Conservation (phyloP, 1,284 basidiomycete genomes). For the Tylopilus sp. region DNA sequence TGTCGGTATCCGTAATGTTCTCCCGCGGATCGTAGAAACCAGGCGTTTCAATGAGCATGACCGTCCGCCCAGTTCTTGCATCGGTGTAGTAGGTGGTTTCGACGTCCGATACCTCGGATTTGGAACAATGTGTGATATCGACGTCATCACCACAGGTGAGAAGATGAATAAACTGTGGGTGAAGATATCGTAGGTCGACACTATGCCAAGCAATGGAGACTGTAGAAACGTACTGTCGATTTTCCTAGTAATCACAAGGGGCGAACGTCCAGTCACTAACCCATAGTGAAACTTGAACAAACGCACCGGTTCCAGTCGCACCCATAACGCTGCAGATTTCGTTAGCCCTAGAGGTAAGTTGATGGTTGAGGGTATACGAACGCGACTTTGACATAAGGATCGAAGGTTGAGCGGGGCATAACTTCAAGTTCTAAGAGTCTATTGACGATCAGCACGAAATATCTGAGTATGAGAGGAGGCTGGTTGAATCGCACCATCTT, state of each 20-base stretch:
- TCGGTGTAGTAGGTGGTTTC: slow-evolving; percentile 7
- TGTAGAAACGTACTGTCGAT: slow-evolving; percentile 8
- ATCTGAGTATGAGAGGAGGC: neutral
- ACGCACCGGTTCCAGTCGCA: slow-evolving; percentile 14
- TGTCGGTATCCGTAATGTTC: slow-evolving; percentile 35
- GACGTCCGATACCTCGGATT: slow-evolving; percentile 10
- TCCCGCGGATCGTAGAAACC: slow-evolving; percentile 41
- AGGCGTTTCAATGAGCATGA: slow-evolving; percentile 42
- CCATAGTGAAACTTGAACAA: too few species aligned
- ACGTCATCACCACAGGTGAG: slow-evolving; percentile 12
- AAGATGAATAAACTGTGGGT: slow-evolving; percentile 12
- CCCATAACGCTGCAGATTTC: slow-evolving; percentile 13
- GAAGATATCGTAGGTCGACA: neutral
- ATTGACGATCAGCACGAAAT: neutral
- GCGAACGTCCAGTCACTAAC: neutral
- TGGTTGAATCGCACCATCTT: neutral
- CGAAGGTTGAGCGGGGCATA: neutral
- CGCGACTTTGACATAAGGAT: neutral
- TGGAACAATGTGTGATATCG: slow-evolving; percentile 3
- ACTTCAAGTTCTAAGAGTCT: neutral
- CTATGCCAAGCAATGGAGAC: neutral
- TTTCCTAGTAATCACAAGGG: slow-evolving; percentile 7
- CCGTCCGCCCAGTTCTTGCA: slow-evolving; percentile 10
- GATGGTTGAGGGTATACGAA: neutral
- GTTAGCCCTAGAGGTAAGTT: neutral